Evolutionary conservation across 305 asterid genomes (phyloP), one percentile per base, ranked within the genome.

Genomic region (Fraxinus xanthoxyloides): DNA sequence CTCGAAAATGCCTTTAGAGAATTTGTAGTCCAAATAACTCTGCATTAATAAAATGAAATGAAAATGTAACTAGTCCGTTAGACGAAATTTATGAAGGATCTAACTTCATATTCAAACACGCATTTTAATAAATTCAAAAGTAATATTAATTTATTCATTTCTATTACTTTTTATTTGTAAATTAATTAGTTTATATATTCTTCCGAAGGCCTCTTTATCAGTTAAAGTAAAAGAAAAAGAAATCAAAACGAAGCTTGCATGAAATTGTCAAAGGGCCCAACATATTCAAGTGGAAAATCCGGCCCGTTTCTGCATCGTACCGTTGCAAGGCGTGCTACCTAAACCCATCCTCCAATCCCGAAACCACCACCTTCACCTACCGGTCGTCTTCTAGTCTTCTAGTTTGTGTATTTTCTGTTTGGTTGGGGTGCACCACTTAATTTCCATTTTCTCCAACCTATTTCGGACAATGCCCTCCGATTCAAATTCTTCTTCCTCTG

Each of bases 401-500:
- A 51, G 61, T 51, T 1, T n/a, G 24, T 54, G 24, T n/a, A 54
- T 54, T 54, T 54, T 19, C 26, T 23, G 31, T 6, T 13, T 61
- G 13, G 72, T 63, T 9, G 34, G n/a, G 8, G 34, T 10, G 13
- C 2, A 10, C 17, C 17, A 0, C 34, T 24, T 15, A 63, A 63
- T 12, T 21, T 21, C 72, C 17, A 63, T 63, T 24, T 63, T 63
- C 72, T 63, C 34, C 32, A 9, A 65, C 19, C 72, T 24, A 65
- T 10, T 65, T 24, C 72, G 26, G 30, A 13, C 54, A 75, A 89
- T 88, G 91, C 35, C 88, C 17, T 82, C 89, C 59, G 87, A 87
- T 85, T 85, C 88, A 76, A 72, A 77, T 75, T 85, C 89, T 34
- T 75, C 87, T 8, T 56, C 89, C 7, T 86, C 87, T 72, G 88